phyloP scores from a whole-genome alignment of 2,329 filamentous ascomycete species.

The Cercospora sp. region DNA sequence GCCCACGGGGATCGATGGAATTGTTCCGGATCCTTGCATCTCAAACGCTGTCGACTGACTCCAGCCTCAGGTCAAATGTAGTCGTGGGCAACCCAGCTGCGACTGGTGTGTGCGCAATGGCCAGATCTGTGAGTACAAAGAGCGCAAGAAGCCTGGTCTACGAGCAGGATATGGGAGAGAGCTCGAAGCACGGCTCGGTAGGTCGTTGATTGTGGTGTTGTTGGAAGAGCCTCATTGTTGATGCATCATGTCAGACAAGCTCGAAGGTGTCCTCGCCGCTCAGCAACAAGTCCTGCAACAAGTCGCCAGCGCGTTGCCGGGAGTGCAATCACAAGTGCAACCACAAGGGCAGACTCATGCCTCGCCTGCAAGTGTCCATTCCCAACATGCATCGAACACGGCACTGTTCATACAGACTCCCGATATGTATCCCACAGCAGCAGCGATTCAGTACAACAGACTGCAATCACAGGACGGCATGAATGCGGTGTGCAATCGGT shows the following conservation, averaged over 20 bases:
- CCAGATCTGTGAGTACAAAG: slow-evolving; percentile 67
- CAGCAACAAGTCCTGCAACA: slow-evolving; percentile 51
- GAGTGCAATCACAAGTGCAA: slow-evolving; percentile 19
- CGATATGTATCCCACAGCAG: slow-evolving; percentile 37
- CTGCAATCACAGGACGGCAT: slow-evolving; percentile 21
- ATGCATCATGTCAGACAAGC: slow-evolving; percentile 42
- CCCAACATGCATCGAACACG: slow-evolving; percentile 48
- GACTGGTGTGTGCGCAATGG: slow-evolving; percentile 70
- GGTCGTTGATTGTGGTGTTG: slow-evolving; percentile 34
- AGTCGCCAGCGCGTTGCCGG: slow-evolving; percentile 37
- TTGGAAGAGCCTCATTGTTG: not conserved
- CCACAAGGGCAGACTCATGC: slow-evolving; percentile 12
- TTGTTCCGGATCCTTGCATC: slow-evolving; percentile 2
- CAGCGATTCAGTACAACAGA: slow-evolving; percentile 32
- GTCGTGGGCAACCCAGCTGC: slow-evolving; percentile 73
- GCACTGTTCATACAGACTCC: slow-evolving; percentile 51
- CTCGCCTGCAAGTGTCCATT: slow-evolving; percentile 29
- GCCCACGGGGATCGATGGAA: not conserved
- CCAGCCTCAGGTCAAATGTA: slow-evolving; percentile 57
- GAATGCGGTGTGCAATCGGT: not conserved
- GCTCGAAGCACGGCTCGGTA: slow-evolving; percentile 59
- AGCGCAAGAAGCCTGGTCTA: slow-evolving; percentile 68
- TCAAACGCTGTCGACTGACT: slow-evolving; percentile 11
- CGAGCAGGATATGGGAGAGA: slow-evolving; percentile 58
- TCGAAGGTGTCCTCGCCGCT: slow-evolving; percentile 46